Percentiles rank a stretch among this genome's conserved stretches.
These are phyloP conservation scores for Ophidiomyces ophidiicola DNA, from an alignment of 2,329 filamentous ascomycete species.

Conservation along the genomic window DNA sequence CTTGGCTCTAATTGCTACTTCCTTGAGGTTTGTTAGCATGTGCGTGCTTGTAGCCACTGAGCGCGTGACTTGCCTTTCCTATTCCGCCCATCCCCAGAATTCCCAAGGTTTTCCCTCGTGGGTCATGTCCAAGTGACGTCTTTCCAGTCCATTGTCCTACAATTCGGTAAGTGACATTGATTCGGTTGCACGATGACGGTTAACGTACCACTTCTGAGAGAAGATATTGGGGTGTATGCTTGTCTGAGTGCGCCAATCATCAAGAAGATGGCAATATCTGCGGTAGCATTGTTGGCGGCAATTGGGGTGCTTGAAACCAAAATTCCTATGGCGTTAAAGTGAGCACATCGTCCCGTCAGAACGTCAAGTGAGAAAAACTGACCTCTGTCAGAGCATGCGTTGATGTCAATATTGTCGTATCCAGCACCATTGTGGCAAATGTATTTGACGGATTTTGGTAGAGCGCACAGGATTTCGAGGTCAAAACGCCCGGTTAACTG, in stretches of 20 bases:
- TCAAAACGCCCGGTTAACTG: slow-evolving; percentile 39
- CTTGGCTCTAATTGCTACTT: slow-evolving; percentile 35
- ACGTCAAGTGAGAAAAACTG: background rate
- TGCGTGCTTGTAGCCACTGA: background rate
- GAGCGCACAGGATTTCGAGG: slow-evolving; percentile 34
- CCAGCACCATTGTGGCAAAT: slow-evolving; percentile 47
- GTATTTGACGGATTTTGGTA: slow-evolving; percentile 37
- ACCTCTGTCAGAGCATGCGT: slow-evolving; percentile 39
- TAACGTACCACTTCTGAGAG: slow-evolving; percentile 30
- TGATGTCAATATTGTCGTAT: slow-evolving; percentile 49
- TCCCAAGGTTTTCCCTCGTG: slow-evolving; percentile 34
- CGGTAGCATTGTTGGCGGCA: slow-evolving; percentile 37
- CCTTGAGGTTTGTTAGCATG: slow-evolving; percentile 21
- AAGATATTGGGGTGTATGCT: slow-evolving; percentile 31
- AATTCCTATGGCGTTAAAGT: slow-evolving; percentile 21
- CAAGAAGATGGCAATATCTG: slow-evolving; percentile 37
- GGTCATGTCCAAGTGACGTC: slow-evolving; percentile 34
- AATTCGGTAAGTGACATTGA: background rate
- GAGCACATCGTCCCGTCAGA: background rate
- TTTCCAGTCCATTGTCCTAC: slow-evolving; percentile 33
- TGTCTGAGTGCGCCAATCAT: slow-evolving; percentile 38
- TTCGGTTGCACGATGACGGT: background rate
- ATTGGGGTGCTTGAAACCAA: slow-evolving; percentile 36
- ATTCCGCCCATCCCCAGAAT: slow-evolving; percentile 40
- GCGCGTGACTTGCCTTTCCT: slow-evolving; percentile 28